Conservation (phyloP, 768 basidiomycete genomes). For the Kwoniella dendrophila region DNA sequence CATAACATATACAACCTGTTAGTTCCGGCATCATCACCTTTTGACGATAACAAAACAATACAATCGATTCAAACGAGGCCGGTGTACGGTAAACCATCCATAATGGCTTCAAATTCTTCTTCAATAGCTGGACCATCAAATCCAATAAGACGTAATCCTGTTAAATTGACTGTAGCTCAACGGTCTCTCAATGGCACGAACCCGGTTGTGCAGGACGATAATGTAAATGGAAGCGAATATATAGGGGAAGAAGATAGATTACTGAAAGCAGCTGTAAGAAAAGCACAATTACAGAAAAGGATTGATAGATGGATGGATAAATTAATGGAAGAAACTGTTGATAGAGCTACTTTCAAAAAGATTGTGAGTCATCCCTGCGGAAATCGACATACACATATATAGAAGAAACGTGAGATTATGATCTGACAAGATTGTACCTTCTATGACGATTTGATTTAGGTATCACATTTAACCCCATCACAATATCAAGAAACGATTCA, state of each 20-base stretch:
- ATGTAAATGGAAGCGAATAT: background rate
- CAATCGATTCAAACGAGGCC: too few species aligned
- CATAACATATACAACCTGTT: too few species aligned
- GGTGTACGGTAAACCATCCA: too few species aligned
- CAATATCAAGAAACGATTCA: slow-evolving; percentile 48
- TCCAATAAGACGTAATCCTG: slow-evolving; percentile 14
- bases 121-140: slow-evolving; percentile 2
- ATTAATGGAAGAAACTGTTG: slow-evolving; percentile 47
- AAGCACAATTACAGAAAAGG: slow-evolving; percentile 34
- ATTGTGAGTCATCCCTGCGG: slow-evolving; percentile 35
- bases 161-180: slow-evolving; percentile 8
- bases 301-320: slow-evolving; percentile 50
- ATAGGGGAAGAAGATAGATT: slow-evolving; percentile 1
- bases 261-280: slow-evolving; percentile 10
- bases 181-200: background rate
- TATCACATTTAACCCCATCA: slow-evolving; percentile 43
- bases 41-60: too few species aligned
- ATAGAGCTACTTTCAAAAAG: slow-evolving; percentile 33
- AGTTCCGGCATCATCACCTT: too few species aligned
- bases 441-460: background rate
- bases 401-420: background rate
- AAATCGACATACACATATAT: background rate
- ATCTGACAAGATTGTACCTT: background rate
- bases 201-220: background rate
- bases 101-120: background rate